These are phyloP conservation scores for Rutstroemia sp. DNA, from an alignment of 2,329 filamentous ascomycete genomes.

Conservation along the genomic window DNA sequence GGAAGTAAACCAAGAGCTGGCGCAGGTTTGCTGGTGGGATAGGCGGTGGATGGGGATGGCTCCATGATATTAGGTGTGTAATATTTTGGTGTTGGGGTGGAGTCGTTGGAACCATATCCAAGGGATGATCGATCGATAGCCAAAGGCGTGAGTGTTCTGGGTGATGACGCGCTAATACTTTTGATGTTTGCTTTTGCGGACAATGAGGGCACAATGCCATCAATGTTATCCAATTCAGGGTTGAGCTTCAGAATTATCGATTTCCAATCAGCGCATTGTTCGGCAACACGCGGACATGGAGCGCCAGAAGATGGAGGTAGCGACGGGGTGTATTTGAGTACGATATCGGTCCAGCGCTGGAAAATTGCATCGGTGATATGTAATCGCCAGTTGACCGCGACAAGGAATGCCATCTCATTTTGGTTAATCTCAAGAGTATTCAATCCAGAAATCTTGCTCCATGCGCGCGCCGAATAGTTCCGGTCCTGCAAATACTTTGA, in stretches of 20 bases:
- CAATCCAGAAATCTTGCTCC: slow-evolving; percentile 98
- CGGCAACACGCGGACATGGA: slow-evolving; percentile 17
- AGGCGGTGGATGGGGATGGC: slow-evolving; percentile 36
- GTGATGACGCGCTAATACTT: slow-evolving; percentile 15
- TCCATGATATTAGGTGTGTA: slow-evolving; percentile 43
- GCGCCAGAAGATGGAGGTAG: slow-evolving; percentile 47
- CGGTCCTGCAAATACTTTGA: slow-evolving; percentile 98
- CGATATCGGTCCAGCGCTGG: slow-evolving; percentile 88
- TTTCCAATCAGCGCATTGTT: slow-evolving; percentile 43
- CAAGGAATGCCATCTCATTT: slow-evolving; percentile 88
- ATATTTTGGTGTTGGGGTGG: slow-evolving; percentile 36
- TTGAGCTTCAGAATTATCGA: slow-evolving; percentile 49
- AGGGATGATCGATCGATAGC: slow-evolving; percentile 33
- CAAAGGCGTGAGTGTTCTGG: slow-evolving; percentile 36
- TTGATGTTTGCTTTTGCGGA: slow-evolving; percentile 18
- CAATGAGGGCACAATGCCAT: slow-evolving; percentile 38
- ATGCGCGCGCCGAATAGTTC: slow-evolving; percentile 94
- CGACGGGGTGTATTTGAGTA: slow-evolving; percentile 66
- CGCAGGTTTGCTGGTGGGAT: slow-evolving; percentile 40
- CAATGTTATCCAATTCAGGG: slow-evolving; percentile 50
- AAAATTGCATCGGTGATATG: slow-evolving; percentile 87
- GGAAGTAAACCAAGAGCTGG: slow-evolving; percentile 49
- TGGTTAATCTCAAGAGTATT: slow-evolving; percentile 91
- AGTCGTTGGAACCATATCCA: slow-evolving; percentile 34
- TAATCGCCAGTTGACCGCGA: slow-evolving; percentile 87